phyloP scores from a whole-genome alignment of 2,329 filamentous ascomycete genomes.

The Polytolypa hystricis region DNA sequence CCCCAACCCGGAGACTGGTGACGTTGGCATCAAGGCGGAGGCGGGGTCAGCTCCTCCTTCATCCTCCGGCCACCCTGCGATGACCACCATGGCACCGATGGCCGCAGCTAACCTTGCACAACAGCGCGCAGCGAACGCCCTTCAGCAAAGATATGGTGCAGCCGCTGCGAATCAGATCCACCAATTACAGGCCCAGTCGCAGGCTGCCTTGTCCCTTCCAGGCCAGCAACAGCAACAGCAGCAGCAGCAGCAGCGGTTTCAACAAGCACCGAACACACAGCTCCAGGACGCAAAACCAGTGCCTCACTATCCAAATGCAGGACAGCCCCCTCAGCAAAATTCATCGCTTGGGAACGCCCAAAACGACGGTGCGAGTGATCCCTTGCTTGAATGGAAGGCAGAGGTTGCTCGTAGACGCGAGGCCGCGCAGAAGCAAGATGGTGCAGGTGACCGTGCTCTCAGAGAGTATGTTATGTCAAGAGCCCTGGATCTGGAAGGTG shows the following conservation, averaged over 20 bases:
- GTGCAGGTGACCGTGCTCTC: slow-evolving; percentile 29
- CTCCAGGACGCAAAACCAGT: slow-evolving; percentile 30
- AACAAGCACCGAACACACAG: slow-evolving; percentile 26
- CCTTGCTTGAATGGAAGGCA: slow-evolving; percentile 43
- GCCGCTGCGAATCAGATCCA: slow-evolving; percentile 33
- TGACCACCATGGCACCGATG: slow-evolving; percentile 23
- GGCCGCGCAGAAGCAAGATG: slow-evolving; percentile 24
- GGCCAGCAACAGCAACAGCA: slow-evolving; percentile 19
- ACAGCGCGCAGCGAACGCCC: slow-evolving; percentile 42
- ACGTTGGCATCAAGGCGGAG: slow-evolving; percentile 44
- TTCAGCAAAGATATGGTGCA: slow-evolving; percentile 38
- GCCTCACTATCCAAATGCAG: too few relatives aligned
- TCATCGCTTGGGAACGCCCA: slow-evolving; percentile 45
- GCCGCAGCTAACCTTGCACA: slow-evolving; percentile 29
- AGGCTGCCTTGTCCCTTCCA: slow-evolving; percentile 24
- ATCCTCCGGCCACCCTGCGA: slow-evolving; percentile 21
- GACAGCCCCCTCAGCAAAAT: slow-evolving; percentile 28
- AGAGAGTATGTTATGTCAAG: slow-evolving; percentile 31
- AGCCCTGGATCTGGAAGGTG: slow-evolving; percentile 34
- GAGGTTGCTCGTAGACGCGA: slow-evolving; percentile 35
- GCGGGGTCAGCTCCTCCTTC: slow-evolving; percentile 34
- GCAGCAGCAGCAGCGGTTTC: slow-evolving; percentile 16
- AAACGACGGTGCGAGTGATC: slow-evolving; percentile 62
- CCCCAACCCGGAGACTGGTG: slow-evolving; percentile 10
- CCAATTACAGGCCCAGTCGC: slow-evolving; percentile 33